phyloP scores from a whole-genome alignment of 2,329 filamentous ascomycete genomes.

The Calonectria pseudoturangicola region DNA sequence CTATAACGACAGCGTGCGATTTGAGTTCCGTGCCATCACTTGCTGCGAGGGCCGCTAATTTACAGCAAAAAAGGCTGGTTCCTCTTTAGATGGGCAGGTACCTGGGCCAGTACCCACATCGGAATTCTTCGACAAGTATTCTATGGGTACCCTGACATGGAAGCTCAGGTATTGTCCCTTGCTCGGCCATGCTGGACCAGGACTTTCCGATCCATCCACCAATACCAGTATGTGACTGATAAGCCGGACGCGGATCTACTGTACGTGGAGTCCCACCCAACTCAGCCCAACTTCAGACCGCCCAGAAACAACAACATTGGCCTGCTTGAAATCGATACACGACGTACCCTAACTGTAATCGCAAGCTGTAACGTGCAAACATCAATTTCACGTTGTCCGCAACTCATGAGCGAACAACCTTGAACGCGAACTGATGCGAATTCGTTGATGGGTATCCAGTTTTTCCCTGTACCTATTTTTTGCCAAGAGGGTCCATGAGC shows the following conservation, averaged over 20 bases:
- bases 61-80: not conserved
- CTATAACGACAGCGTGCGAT: not conserved
- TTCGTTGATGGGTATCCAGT: not conserved
- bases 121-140: not conserved
- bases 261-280: conserved; percentile 36
- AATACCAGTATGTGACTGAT: conserved; percentile 24
- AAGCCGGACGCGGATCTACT: conserved; percentile 18
- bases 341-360: conserved; percentile 1
- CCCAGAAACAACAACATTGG: conserved; percentile 31
- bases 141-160: not conserved
- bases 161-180: not conserved
- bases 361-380: not conserved
- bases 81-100: conserved; percentile 14
- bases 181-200: not conserved
- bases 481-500: not conserved
- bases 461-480: not conserved
- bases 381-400: not conserved
- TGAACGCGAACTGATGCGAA: not conserved
- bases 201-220: not conserved
- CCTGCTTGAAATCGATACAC: conserved; percentile 5
- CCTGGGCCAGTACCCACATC: not conserved
- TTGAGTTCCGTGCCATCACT: not conserved
- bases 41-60: not conserved
- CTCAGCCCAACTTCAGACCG: conserved; percentile 40
- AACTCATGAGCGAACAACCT: not conserved